These are phyloP conservation scores for Knufia petricola DNA, from an alignment of 2,329 filamentous ascomycete genomes.

Conservation along the genomic window DNA sequence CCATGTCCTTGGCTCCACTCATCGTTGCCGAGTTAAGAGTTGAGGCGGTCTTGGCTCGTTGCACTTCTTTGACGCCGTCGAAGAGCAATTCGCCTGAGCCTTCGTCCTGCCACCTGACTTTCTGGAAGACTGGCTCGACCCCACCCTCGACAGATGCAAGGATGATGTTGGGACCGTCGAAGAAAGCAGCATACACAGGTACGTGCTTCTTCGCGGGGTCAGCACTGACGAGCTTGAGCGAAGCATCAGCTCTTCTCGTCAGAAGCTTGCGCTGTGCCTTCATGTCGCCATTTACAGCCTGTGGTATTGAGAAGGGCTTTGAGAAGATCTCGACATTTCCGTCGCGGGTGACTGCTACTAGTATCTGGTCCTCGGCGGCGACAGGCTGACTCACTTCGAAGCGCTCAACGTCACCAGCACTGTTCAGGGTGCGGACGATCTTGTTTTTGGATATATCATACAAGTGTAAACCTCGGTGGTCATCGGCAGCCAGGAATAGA, in stretches of 20 bases:
- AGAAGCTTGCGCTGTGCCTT: conserved; percentile 27
- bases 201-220: conserved; percentile 32
- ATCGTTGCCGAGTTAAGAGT: conserved; percentile 39
- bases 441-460: conserved; percentile 36
- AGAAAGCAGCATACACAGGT: conserved; percentile 34
- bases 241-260: conserved; percentile 37
- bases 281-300: conserved; percentile 25
- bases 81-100: conserved; percentile 35
- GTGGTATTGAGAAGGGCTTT: conserved; percentile 36
- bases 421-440: conserved; percentile 39
- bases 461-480: conserved; percentile 42
- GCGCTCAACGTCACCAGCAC: conserved; percentile 37
- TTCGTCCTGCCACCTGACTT: conserved; percentile 38
- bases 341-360: conserved; percentile 39
- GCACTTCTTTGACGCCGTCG: conserved; percentile 36
- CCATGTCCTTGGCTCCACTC: conserved; percentile 44
- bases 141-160: conserved; percentile 42
- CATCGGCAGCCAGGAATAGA: conserved; percentile 40
- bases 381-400: conserved; percentile 28
- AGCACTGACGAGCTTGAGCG: conserved; percentile 36
- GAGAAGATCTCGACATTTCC: conserved; percentile 42
- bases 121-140: conserved; percentile 42
- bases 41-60: conserved; percentile 34
- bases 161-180: conserved; percentile 38
- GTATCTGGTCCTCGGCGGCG: conserved; percentile 28